Conservation (phyloP, 116 monocot species). For the Posidonia oceanica region DNA sequence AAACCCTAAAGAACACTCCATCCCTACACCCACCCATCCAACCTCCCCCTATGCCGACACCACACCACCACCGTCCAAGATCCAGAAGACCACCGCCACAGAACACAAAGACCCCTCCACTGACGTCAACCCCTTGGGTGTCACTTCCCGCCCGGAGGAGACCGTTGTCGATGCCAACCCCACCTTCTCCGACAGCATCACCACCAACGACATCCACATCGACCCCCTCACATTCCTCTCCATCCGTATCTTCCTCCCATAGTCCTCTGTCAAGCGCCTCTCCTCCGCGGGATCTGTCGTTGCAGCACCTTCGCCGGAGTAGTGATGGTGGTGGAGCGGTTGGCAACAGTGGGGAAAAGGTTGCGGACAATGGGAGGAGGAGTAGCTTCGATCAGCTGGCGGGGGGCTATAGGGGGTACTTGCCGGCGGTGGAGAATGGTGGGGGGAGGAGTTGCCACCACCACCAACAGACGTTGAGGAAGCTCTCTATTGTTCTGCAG, state of each 20-base stretch:
- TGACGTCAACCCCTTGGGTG: conserved; percentile 10
- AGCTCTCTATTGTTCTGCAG: no score
- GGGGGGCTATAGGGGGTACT: conserved; percentile 26
- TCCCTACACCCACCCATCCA: conserved; percentile 62
- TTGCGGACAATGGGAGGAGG: no score
- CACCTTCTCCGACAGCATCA: conserved; percentile 27
- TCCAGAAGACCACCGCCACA: conserved; percentile 1
- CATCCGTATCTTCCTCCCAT: no score
- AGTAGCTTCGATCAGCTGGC: conserved; percentile 16
- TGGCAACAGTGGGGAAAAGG: no score
- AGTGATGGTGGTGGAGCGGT: no score
- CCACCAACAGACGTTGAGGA: background rate
- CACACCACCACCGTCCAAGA: conserved; percentile 18
- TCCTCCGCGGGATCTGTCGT: background rate
- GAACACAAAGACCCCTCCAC: background rate
- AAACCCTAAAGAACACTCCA: no score
- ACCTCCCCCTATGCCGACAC: conserved; percentile 43
- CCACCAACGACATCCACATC: conserved; percentile 52
- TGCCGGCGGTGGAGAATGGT: no score
- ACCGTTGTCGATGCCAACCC: no score
- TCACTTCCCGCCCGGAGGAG: background rate
- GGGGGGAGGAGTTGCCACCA: no score
- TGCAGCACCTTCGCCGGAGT: no score
- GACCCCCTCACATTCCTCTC: background rate
- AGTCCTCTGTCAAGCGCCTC: no score